These are phyloP conservation scores for Hypomontagnella submonticulosa DNA, from an alignment of 495 filamentous ascomycete species.

Conservation along the genomic window DNA sequence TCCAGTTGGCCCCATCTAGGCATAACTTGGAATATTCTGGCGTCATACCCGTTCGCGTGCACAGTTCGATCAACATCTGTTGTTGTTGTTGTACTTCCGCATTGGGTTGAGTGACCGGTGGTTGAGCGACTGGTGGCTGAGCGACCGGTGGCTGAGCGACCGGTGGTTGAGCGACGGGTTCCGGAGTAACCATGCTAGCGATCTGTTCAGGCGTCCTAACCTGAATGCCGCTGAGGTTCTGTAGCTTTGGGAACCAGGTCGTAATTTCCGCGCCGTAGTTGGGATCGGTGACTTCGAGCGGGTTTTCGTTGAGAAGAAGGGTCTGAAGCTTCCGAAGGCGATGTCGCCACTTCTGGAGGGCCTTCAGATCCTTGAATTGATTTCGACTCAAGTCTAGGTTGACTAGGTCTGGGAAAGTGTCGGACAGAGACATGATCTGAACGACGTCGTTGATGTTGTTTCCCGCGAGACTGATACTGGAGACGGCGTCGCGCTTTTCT, in stretches of 20 bases:
- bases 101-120: not conserved
- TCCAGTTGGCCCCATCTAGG: constrained; percentile 76
- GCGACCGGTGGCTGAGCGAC: constrained; percentile 56
- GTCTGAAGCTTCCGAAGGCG: constrained; percentile 82
- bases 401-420: constrained; percentile 81
- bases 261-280: constrained; percentile 76
- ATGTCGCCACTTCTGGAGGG: constrained; percentile 77
- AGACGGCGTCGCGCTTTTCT: constrained; percentile 75
- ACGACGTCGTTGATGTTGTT: constrained; percentile 77
- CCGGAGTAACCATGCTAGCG: constrained; percentile 53
- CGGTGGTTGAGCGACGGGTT: no score
- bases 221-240: constrained; percentile 74
- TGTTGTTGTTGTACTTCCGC: constrained; percentile 60
- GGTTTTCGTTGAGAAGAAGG: constrained; percentile 79
- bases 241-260: constrained; percentile 82
- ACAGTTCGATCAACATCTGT: constrained; percentile 73
- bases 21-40: constrained; percentile 77
- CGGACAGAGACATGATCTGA: constrained; percentile 75
- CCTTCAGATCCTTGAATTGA: constrained; percentile 73
- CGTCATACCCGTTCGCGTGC: constrained; percentile 76
- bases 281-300: constrained; percentile 69
- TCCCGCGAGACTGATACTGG: constrained; percentile 78
- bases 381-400: constrained; percentile 88
- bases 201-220: constrained; percentile 77
- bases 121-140: constrained; percentile 25